Evolutionary conservation across 202 grass and related monocot species (phyloP).

Genomic region (Hordeum pubiflorum): DNA sequence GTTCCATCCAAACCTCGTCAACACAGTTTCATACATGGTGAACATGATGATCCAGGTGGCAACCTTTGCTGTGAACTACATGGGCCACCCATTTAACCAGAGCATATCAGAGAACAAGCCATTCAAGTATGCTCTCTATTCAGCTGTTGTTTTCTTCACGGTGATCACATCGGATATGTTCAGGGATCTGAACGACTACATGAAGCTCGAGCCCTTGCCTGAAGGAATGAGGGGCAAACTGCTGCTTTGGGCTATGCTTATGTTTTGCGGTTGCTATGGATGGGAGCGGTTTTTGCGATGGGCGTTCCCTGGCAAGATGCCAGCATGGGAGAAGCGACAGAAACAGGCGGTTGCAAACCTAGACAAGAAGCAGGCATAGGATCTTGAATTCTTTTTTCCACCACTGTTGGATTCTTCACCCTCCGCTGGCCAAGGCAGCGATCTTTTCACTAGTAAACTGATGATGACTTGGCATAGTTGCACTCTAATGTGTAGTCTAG

Average conservation of each 20-base stretch:
- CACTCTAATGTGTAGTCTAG: constrained; percentile 49
- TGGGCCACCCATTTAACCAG: constrained; percentile 93
- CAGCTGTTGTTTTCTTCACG: constrained; percentile 78
- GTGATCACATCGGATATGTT: constrained; percentile 88
- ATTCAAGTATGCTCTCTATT: constrained; percentile 76
- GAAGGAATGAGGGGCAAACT: constrained; percentile 86
- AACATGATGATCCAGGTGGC: constrained; percentile 99
- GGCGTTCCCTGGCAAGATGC: constrained; percentile 81
- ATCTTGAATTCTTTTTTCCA: not conserved
- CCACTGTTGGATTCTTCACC: constrained; percentile 13
- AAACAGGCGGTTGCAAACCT: constrained; percentile 52
- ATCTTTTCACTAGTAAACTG: constrained; percentile 23
- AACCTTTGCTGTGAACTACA: constrained; percentile 98
- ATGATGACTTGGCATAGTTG: constrained; percentile 21
- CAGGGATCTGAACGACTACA: constrained; percentile 78
- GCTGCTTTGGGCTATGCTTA: constrained; percentile 79
- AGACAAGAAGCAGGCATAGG: constrained; percentile 68
- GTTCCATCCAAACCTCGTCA: constrained; percentile 95
- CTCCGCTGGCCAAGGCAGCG: constrained; percentile 6
- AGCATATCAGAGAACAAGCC: constrained; percentile 95
- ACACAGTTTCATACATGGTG: constrained; percentile 98
- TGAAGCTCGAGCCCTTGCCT: constrained; percentile 77
- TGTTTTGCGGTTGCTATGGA: constrained; percentile 88
- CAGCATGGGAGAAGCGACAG: constrained; percentile 76
- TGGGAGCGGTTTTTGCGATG: constrained; percentile 87